A percentile compares a stretch with the other conserved stretches of the same genome.
phyloP scores from a whole-genome alignment of 148 eudicot species.

The Arbutus unedo region DNA sequence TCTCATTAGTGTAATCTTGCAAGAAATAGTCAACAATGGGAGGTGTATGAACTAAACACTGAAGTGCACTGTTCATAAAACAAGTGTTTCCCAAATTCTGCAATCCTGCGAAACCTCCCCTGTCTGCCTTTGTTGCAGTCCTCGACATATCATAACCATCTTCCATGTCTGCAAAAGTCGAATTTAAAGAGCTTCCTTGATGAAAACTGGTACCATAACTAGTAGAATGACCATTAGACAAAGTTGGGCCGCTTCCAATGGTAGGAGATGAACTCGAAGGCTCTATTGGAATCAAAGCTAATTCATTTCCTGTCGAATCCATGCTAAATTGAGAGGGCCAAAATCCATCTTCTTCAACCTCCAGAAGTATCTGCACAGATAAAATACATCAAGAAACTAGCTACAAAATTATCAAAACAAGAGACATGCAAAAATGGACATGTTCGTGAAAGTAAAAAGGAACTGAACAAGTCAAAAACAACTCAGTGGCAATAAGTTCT shows the following conservation, averaged over 20 bases:
- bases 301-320: conserved; percentile 66
- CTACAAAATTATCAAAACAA: neutral
- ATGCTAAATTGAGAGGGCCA: conserved; percentile 34
- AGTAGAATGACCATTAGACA: conserved; percentile 67
- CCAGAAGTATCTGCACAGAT: conserved; percentile 63
- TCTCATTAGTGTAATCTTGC: conserved; percentile 71
- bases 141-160: conserved; percentile 44
- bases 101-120: conserved; percentile 84
- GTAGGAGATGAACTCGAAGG: conserved; percentile 69
- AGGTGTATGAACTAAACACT: conserved; percentile 93
- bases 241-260: conserved; percentile 84
- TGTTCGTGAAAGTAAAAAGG: neutral
- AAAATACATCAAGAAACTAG: neutral
- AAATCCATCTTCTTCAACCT: conserved; percentile 43
- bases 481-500: neutral
- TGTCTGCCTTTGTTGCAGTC: conserved; percentile 39
- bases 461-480: neutral
- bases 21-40: conserved; percentile 78
- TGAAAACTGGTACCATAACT: conserved; percentile 38
- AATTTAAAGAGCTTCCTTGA: conserved; percentile 36
- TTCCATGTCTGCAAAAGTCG: conserved; percentile 38
- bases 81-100: conserved; percentile 97
- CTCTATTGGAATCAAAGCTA: conserved; percentile 85
- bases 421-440: neutral
- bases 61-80: conserved; percentile 97